Conservation (phyloP, 2,329 filamentous ascomycete species). For the Cordyceps fumosorosea region DNA sequence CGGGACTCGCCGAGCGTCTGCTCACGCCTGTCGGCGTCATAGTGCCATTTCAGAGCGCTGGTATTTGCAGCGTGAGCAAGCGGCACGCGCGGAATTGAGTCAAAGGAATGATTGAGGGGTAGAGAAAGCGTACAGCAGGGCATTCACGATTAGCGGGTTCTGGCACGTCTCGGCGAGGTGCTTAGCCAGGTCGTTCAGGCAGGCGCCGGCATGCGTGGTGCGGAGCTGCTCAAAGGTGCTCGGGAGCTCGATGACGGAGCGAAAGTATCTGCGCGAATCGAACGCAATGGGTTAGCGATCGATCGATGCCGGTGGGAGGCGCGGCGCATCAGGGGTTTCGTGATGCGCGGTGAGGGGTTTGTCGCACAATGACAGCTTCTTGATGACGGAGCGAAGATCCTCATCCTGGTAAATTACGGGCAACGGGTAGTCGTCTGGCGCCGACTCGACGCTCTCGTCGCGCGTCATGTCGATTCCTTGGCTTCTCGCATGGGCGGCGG, state of each 20-base stretch:
- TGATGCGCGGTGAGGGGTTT: neutral
- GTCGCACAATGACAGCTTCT: slow-evolving; percentile 57
- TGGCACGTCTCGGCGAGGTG: slow-evolving; percentile 57
- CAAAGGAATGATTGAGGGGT: too few species aligned
- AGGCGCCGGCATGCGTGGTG: slow-evolving; percentile 56
- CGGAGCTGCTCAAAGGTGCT: slow-evolving; percentile 69
- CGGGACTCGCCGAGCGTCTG: slow-evolving; percentile 61
- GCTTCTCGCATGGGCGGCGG: neutral
- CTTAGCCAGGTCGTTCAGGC: slow-evolving; percentile 52
- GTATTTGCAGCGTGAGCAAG: neutral
- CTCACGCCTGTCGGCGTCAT: slow-evolving; percentile 54
- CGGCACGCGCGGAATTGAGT: neutral
- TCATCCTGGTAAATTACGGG: slow-evolving; percentile 54
- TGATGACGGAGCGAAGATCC: slow-evolving; percentile 56
- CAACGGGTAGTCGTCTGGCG: slow-evolving; percentile 31
- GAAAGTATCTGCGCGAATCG: slow-evolving; percentile 45
- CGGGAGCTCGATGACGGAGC: slow-evolving; percentile 55
- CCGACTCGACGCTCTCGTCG: slow-evolving; percentile 8
- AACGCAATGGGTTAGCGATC: neutral
- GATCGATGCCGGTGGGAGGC: neutral
- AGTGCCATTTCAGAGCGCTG: slow-evolving; percentile 72
- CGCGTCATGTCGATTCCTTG: slow-evolving; percentile 2
- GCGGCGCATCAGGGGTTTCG: neutral
- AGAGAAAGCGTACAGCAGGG: slow-evolving; percentile 53
- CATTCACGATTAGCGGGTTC: slow-evolving; percentile 65